Percentiles rank a stretch among this genome's conserved stretches.
Evolutionary conservation across 164 flowering plant species (phyloP).

Genomic region (Brasenia schreberi): DNA sequence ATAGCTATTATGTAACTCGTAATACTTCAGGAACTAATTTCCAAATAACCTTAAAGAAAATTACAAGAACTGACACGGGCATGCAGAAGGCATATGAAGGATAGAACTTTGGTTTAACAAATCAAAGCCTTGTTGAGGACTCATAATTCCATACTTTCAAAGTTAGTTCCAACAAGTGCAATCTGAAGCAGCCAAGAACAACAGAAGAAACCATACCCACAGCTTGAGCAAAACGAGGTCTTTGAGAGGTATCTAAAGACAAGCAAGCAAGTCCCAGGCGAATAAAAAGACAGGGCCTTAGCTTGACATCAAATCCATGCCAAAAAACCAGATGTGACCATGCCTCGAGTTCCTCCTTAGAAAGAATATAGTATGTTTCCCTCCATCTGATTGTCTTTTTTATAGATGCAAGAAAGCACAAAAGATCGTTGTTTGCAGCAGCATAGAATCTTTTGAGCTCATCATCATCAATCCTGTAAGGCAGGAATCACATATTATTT

Average conservation of each 20-base stretch:
- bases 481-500: too few relatives aligned
- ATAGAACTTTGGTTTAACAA: too few relatives aligned
- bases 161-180: too few relatives aligned
- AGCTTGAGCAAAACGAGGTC: constrained; percentile 80
- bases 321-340: constrained; percentile 83
- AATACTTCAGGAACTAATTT: too few relatives aligned
- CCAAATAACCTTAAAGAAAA: too few relatives aligned
- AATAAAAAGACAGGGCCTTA: constrained; percentile 69
- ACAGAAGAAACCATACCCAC: constrained; percentile 33
- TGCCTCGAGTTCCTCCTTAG: constrained; percentile 51
- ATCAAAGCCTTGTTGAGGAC: too few relatives aligned
- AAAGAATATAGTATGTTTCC: constrained; percentile 61
- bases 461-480: constrained; percentile 60
- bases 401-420: constrained; percentile 50
- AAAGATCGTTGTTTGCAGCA: constrained; percentile 63
- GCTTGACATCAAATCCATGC: constrained; percentile 73
- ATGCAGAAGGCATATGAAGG: too few relatives aligned
- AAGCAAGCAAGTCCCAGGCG: constrained; percentile 80
- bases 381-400: constrained; percentile 91
- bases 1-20: too few relatives aligned
- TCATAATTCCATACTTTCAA: too few relatives aligned
- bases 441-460: constrained; percentile 68
- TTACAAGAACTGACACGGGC: too few relatives aligned
- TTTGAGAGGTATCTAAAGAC: constrained; percentile 38
- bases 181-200: not conserved